Evolutionary conservation across 345 rosid genomes (phyloP).

Genomic region (Melaleuca quinquenervia): DNA sequence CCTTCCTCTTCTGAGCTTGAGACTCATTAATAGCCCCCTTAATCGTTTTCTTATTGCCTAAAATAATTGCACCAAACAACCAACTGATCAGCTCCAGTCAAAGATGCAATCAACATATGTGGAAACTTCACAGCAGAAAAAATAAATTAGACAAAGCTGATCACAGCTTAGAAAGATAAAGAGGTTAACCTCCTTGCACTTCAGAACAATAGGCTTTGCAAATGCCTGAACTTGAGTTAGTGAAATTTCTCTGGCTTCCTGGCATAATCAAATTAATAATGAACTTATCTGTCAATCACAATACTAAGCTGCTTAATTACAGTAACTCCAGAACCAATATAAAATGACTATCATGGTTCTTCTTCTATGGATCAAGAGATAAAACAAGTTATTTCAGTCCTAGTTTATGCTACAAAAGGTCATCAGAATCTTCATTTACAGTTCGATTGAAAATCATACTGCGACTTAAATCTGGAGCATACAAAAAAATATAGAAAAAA

Average conservation of each 20-base stretch:
- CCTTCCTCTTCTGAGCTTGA: constrained; percentile 97
- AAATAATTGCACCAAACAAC: constrained; percentile 2
- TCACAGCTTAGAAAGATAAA: not conserved
- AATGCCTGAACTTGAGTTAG: constrained; percentile 52
- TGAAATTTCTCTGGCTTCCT: constrained; percentile 79
- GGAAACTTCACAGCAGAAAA: not conserved
- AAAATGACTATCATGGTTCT: not conserved
- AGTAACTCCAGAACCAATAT: not conserved
- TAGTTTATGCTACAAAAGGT: not conserved
- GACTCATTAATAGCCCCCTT: constrained; percentile 96
- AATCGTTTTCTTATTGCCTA: constrained; percentile 80
- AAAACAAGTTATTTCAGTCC: not conserved
- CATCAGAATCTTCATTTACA: not conserved
- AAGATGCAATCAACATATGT: not conserved
- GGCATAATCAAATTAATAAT: not conserved
- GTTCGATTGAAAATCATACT: not conserved
- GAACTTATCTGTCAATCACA: not conserved
- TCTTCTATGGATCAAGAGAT: not conserved
- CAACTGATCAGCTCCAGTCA: not conserved
- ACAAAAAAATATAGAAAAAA: too few species aligned
- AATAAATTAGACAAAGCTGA: not conserved
- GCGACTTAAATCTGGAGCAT: not conserved
- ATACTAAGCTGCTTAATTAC: not conserved
- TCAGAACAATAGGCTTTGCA: constrained; percentile 48
- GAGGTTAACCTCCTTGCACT: constrained; percentile 80